These are phyloP conservation scores for Aspergillus bridgeri DNA, from an alignment of 495 filamentous ascomycete genomes.

Conservation along the genomic window DNA sequence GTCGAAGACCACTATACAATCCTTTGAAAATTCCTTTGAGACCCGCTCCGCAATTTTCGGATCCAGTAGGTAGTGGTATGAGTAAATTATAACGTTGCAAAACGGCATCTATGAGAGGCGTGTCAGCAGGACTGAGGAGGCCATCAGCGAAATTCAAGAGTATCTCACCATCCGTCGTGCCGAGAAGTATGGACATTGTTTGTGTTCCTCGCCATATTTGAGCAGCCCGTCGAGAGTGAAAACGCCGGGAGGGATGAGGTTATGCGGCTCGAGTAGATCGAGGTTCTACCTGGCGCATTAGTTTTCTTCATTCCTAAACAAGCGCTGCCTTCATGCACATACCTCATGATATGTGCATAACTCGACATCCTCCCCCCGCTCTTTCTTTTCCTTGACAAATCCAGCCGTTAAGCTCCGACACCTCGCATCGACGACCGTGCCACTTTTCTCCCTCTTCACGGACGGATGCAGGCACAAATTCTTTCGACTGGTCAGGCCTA, in stretches of 20 bases:
- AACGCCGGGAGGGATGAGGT: constrained; percentile 86
- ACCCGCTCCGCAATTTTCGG: constrained; percentile 98
- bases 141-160: not conserved
- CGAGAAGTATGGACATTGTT: constrained; percentile 97
- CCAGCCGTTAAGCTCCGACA: constrained; percentile 94
- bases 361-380: constrained; percentile 88
- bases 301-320: not conserved
- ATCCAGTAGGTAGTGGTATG: constrained; percentile 96
- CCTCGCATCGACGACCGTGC: constrained; percentile 85
- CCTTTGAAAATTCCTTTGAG: constrained; percentile 93
- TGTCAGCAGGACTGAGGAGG: not conserved
- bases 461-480: constrained; percentile 95
- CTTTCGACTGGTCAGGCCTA: constrained; percentile 93
- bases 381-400: constrained; percentile 96
- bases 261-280: constrained; percentile 89
- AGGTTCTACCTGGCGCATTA: constrained; percentile 64
- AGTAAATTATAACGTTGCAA: constrained; percentile 99
- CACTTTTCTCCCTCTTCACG: constrained; percentile 93
- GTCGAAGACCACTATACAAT: constrained; percentile 98
- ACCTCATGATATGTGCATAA: constrained; percentile 94
- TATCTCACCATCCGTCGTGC: constrained; percentile 71
- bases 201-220: constrained; percentile 87
- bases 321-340: constrained; percentile 15
- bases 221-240: constrained; percentile 91
- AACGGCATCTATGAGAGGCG: constrained; percentile 63